Evolutionary conservation across 129 eudicot species (phyloP).

Genomic region (Scalesia atractyloides): DNA sequence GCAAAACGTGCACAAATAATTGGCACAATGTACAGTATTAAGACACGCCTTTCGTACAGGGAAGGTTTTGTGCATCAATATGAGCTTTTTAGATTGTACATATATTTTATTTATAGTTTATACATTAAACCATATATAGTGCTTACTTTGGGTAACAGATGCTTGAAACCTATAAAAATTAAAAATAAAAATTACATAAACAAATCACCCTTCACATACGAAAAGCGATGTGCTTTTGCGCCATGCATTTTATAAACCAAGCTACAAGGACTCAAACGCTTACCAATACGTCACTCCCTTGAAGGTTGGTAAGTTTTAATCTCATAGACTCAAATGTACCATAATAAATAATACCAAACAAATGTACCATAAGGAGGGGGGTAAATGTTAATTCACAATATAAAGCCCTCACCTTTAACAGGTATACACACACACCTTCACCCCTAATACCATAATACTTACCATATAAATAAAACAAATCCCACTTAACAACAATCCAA

Average conservation of each 20-base stretch:
- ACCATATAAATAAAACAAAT: too few relatives aligned
- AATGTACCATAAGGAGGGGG: neutral
- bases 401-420: conserved; percentile 1
- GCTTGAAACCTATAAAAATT: neutral
- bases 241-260: too few relatives aligned
- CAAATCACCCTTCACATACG: too few relatives aligned
- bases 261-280: neutral
- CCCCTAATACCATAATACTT: conserved; percentile 13
- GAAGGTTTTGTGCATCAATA: neutral
- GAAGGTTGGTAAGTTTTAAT: neutral
- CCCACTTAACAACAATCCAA: too few relatives aligned
- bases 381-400: neutral
- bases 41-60: neutral
- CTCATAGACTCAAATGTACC: neutral
- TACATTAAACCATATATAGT: neutral
- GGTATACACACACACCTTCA: neutral
- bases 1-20: too few relatives aligned
- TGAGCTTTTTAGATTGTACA: too few relatives aligned
- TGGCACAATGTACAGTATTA: neutral
- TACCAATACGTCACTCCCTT: neutral
- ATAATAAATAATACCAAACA: neutral
- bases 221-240: too few relatives aligned
- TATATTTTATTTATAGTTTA: too few relatives aligned
- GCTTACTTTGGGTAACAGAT: neutral
- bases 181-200: too few relatives aligned